A percentile compares a stretch with the other conserved stretches of the same genome.
Evolutionary conservation across 2,329 filamentous ascomycete species (phyloP).

Genomic region (Penicillium sp.): DNA sequence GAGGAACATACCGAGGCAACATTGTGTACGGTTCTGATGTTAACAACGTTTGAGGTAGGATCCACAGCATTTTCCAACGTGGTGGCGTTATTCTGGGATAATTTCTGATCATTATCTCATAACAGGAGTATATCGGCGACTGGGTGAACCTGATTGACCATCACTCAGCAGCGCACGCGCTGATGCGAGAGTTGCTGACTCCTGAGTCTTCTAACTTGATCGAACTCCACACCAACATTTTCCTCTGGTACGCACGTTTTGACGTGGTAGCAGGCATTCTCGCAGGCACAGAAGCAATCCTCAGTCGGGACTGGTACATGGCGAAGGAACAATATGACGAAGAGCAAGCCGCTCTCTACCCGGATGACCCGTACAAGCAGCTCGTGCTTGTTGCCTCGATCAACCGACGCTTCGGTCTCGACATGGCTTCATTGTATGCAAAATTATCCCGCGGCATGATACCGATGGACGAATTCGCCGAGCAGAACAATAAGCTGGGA

Average conservation of each 20-base stretch:
- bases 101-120: not conserved
- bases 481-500: slow-evolving; percentile 55
- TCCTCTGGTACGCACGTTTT: slow-evolving; percentile 87
- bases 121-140: slow-evolving; percentile 88
- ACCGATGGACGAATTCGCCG: slow-evolving; percentile 58
- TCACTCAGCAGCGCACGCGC: slow-evolving; percentile 79
- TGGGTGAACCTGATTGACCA: slow-evolving; percentile 92
- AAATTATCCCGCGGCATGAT: slow-evolving; percentile 61
- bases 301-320: slow-evolving; percentile 74
- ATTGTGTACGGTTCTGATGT: slow-evolving; percentile 79
- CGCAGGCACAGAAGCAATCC: slow-evolving; percentile 67
- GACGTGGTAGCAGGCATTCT: slow-evolving; percentile 80
- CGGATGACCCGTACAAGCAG: slow-evolving; percentile 59
- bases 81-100: not conserved
- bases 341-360: slow-evolving; percentile 54
- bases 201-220: slow-evolving; percentile 69
- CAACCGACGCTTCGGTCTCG: slow-evolving; percentile 68
- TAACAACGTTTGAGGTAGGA: slow-evolving; percentile 82
- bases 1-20: slow-evolving; percentile 68
- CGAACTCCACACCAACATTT: slow-evolving; percentile 64
- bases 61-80: not conserved
- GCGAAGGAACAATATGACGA: slow-evolving; percentile 59
- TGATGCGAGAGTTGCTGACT: slow-evolving; percentile 72
- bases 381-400: slow-evolving; percentile 63
- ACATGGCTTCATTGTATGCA: slow-evolving; percentile 74